Percentiles rank a stretch among this genome's conserved stretches.
These are phyloP conservation scores for Diplocarpon rosae DNA, from an alignment of 2,329 filamentous ascomycete genomes.

Conservation along the genomic window DNA sequence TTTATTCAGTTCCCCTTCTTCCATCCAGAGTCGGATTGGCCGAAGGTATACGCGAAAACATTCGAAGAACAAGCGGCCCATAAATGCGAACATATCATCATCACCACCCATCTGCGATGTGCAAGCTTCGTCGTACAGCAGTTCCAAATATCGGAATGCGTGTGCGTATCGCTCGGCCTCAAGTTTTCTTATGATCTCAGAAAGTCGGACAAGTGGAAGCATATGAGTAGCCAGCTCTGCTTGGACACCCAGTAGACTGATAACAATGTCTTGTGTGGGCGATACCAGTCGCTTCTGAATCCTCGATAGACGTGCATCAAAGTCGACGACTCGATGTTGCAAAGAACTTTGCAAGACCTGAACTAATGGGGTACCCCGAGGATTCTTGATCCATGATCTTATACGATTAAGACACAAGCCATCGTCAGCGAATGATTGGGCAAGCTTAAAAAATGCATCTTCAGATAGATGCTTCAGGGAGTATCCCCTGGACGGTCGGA, in stretches of 20 bases:
- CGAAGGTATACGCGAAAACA: constrained; percentile 75
- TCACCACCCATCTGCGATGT: constrained; percentile 61
- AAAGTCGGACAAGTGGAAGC: constrained; percentile 46
- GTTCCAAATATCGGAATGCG: constrained; percentile 65
- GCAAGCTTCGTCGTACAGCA: constrained; percentile 61
- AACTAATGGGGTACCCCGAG: constrained; percentile 23
- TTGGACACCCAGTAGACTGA: constrained; percentile 57
- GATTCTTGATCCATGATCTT: constrained; percentile 35
- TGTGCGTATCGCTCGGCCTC: constrained; percentile 30
- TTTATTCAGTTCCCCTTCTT: constrained; percentile 56
- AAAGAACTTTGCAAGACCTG: constrained; percentile 25
- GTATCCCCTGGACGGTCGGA: constrained; percentile 22
- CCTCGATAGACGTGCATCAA: constrained; percentile 47
- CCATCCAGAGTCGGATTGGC: constrained; percentile 77
- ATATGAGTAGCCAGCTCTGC: constrained; percentile 44
- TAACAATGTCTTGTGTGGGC: constrained; percentile 39
- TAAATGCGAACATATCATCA: constrained; percentile 45
- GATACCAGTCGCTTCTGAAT: constrained; percentile 51
- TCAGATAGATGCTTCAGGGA: constrained; percentile 29
- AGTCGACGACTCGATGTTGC: constrained; percentile 36
- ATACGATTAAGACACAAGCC: constrained; percentile 37
- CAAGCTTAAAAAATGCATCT: constrained; percentile 27
- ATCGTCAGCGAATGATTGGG: constrained; percentile 35
- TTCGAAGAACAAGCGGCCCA: constrained; percentile 63
- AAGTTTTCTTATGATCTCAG: constrained; percentile 49